Evolutionary conservation across 177 flowering plant genomes (phyloP), one percentile per base, ranked within the genome.

Genomic region (Vitis hybrid): DNA sequence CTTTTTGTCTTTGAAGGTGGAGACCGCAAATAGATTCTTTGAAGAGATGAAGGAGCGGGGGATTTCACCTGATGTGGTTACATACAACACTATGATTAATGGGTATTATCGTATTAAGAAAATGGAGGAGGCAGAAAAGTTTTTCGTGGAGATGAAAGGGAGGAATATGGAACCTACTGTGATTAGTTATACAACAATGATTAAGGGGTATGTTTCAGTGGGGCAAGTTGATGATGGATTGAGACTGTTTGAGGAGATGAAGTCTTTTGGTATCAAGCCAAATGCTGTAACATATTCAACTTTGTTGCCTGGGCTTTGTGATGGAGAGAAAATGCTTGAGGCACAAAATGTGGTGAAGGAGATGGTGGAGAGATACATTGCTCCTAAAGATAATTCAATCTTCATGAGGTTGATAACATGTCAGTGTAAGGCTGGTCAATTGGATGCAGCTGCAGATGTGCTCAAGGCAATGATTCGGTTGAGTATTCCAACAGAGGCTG

Each of bases 41-140:
- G 91, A 90, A 62, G 98, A 91, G 62, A 93, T 95, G 99, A 87
- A 82, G 69, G 73, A 69, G 26, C 74, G 88, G 34, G 91, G 84
- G 49, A 80, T 93, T 78, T 58, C 64, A 21, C 97, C 98, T 1
- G 83, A 91, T 85, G 89, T 79, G 49, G 89, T 91, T 6, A 90
- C 97, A 0, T 95, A 91, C 61, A 91, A 95, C 65, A 93, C 96
- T 0, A 72, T 95, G 89, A 91, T 95, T 21, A 84, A 91, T 69
- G 99, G 99, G 72, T 95, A 75, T 74, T 61, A 67, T 75, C 76
- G 99, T 77, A 77, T 86, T 52, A 85, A 84, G 74, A 85, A 82
- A 72, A 76, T 90, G 82, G 93, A 90, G 21, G 93, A 93, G 81
- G 96, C 97, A 0, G 96, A 91, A 83, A 87, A 88, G 70, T 80